These are phyloP conservation scores for Lasiosphaeria ovina DNA, from an alignment of 495 filamentous ascomycete species.

Conservation along the genomic window DNA sequence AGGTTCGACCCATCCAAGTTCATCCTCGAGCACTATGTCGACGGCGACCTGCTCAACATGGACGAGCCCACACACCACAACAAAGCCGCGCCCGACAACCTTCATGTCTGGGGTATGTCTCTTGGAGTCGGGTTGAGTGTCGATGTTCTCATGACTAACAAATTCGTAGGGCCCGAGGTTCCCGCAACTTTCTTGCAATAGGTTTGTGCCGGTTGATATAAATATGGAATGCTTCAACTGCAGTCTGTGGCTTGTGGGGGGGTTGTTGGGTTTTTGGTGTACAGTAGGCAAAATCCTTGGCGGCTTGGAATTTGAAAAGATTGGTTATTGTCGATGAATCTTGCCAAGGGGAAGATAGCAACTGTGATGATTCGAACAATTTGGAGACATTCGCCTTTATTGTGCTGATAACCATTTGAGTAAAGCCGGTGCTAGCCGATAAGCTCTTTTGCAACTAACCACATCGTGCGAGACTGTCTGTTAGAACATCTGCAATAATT, in stretches of 20 bases:
- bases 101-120: constrained; percentile 51
- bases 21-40: constrained; percentile 65
- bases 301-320: too few relatives aligned
- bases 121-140: background rate
- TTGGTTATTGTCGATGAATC: too few relatives aligned
- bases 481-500: too few relatives aligned
- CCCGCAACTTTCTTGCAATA: constrained; percentile 18
- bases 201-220: background rate
- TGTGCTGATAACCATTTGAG: too few relatives aligned
- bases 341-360: too few relatives aligned
- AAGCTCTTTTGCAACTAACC: too few relatives aligned
- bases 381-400: too few relatives aligned
- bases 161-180: constrained; percentile 14
- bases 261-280: background rate
- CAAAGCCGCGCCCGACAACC: constrained; percentile 41
- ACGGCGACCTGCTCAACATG: constrained; percentile 66
- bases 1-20: constrained; percentile 61
- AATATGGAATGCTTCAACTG: background rate
- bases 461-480: too few relatives aligned
- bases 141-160: background rate
- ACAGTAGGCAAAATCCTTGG: background rate
- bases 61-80: constrained; percentile 50
- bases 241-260: background rate
- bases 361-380: too few relatives aligned
- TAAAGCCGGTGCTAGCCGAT: too few relatives aligned